Conservation (phyloP, 164 flowering plant genomes). For the Brasenia schreberi region DNA sequence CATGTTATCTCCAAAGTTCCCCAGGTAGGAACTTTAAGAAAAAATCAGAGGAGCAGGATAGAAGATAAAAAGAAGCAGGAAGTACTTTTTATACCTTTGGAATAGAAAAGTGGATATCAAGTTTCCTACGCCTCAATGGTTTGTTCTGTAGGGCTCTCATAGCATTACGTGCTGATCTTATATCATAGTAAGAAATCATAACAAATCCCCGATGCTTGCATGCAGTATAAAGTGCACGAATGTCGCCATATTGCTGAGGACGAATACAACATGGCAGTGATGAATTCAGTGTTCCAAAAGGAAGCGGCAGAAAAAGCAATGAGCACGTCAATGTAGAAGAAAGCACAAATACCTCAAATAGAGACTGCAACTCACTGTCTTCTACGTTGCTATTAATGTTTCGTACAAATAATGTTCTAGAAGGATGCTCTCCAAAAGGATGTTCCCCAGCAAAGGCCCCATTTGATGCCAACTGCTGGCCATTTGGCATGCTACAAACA, state of each 20-base stretch:
- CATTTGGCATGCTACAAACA: constrained; percentile 12
- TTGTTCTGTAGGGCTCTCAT: constrained; percentile 58
- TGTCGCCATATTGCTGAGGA: constrained; percentile 58
- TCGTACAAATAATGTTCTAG: constrained; percentile 61
- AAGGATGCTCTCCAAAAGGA: constrained; percentile 45
- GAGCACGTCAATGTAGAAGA: background rate
- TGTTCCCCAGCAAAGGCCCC: constrained; percentile 24
- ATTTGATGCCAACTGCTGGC: constrained; percentile 14
- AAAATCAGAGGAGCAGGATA: background rate
- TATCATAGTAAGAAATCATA: constrained; percentile 60
- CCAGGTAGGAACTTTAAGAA: too few relatives aligned
- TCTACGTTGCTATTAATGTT: constrained; percentile 56
- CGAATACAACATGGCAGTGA: background rate
- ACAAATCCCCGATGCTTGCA: constrained; percentile 68
- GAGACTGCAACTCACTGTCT: constrained; percentile 38
- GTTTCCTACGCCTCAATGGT: constrained; percentile 44
- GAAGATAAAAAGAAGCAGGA: background rate
- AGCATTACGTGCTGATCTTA: constrained; percentile 60
- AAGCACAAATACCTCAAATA: constrained; percentile 44
- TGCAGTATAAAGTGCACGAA: constrained; percentile 57
- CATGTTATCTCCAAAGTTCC: too few relatives aligned
- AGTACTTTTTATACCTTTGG: constrained; percentile 38
- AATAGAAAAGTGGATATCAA: constrained; percentile 63
- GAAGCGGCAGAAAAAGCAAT: background rate
- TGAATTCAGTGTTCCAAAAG: too few relatives aligned